A percentile compares a stretch with the other conserved stretches of the same genome.
These are phyloP conservation scores for Malbranchea zuffiana DNA, from an alignment of 2,329 filamentous ascomycete species.

Conservation along the genomic window DNA sequence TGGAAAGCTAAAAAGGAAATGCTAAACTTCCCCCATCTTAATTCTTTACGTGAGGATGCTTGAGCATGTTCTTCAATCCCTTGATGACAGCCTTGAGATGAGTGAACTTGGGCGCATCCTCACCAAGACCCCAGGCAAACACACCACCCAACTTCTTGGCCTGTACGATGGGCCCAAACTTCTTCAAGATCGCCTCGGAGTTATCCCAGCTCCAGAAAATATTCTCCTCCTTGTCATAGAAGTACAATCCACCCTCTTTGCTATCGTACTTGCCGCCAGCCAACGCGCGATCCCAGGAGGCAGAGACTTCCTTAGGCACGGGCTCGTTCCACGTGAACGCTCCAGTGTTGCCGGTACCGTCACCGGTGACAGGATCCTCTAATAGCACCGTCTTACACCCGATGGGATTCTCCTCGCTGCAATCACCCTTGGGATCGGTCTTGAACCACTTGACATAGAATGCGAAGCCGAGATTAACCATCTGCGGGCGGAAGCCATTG, in stretches of 20 bases:
- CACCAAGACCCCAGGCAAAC: conserved; percentile 65
- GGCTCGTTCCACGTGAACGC: conserved; percentile 26
- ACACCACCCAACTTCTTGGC: conserved; percentile 53
- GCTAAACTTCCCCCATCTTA: too few relatives aligned
- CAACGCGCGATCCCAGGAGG: conserved; percentile 49
- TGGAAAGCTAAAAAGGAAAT: too few relatives aligned
- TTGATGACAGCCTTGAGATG: conserved; percentile 7
- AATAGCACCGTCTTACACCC: conserved; percentile 51
- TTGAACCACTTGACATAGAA: conserved; percentile 61
- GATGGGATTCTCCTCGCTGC: conserved; percentile 35
- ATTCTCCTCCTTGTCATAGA: conserved; percentile 48
- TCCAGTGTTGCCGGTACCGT: conserved; percentile 23
- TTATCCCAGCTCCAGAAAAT: conserved; percentile 70
- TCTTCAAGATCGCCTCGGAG: conserved; percentile 47
- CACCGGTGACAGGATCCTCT: conserved; percentile 41
- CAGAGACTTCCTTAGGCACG: conserved; percentile 31
- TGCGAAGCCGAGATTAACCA: conserved; percentile 56
- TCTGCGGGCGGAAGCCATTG: conserved; percentile 44
- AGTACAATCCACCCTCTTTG: conserved; percentile 53
- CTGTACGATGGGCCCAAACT: conserved; percentile 50
- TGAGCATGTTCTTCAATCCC: too few relatives aligned
- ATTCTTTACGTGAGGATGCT: too few relatives aligned
- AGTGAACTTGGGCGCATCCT: conserved; percentile 41
- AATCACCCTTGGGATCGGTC: conserved; percentile 38
- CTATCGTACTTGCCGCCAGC: conserved; percentile 46